Evolutionary conservation across 768 basidiomycete genomes (phyloP), one percentile per base, ranked within the genome.

Genomic region (Calocybe indica): DNA sequence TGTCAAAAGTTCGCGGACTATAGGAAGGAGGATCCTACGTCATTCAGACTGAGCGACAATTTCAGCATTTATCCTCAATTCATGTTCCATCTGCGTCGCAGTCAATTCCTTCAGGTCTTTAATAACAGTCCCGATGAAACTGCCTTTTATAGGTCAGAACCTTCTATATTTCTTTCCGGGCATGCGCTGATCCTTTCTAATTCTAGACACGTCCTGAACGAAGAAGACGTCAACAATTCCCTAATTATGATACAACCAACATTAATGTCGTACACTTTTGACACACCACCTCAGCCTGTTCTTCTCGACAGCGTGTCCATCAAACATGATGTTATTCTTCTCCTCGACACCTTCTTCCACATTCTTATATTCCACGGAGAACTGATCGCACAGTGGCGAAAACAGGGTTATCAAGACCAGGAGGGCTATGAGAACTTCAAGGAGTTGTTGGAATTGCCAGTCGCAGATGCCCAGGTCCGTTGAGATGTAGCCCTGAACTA

Each of bases 1-100:
- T 99, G 96, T 70, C 96, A 98, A 73, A 99, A 98, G 73, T 98
- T 98, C 60, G 96, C 96, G 42, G 94, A 97, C 62, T 99, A 98
- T 62, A 74, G 94, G 58, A 98, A 98, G 72, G 96, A 98, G 67
- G 96, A 98, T 62, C 89, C 96, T 7, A 79, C 83, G 34, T 92
- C 87, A 62, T 98, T 99, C 79, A 76, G 92, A 56, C 73, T 99
- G 54, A 76, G 82, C 47, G 92, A 96, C 63, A 96, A 96, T 67
- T 98, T 99, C 69, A 90, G 89, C 63, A 97, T 99, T 58, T 99
- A 99, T 65, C 96, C 96, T 11, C 96, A 98, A 62, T 99, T 99
- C 74, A 99, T 98, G 96, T 99, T 98, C 84, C 96, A 99, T 69
- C 68, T 99, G 52, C 78, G 95, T 50, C 74, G 96, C 63, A 92